phyloP scores from a whole-genome alignment of 306 rosid species.

The Glycyrrhiza uralensis region DNA sequence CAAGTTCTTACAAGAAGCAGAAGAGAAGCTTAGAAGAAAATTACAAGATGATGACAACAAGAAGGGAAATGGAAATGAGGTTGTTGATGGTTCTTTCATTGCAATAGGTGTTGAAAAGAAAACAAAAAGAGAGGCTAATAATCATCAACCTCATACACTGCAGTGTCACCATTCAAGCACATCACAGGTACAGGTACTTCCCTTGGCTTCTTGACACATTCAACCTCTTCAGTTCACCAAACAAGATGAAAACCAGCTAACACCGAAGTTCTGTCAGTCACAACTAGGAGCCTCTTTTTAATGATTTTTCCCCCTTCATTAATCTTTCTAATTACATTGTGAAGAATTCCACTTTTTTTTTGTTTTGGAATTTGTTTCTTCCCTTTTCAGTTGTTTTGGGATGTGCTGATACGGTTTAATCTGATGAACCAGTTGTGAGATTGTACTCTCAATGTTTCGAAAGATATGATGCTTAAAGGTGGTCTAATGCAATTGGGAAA shows the following conservation, averaged over 20 bases:
- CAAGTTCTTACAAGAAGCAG: slow-evolving; percentile 92
- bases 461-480: slow-evolving; percentile 30
- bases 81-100: slow-evolving; percentile 57
- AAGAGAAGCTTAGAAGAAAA: slow-evolving; percentile 74
- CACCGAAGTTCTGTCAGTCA: slow-evolving; percentile 33
- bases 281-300: slow-evolving; percentile 15
- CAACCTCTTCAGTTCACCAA: slow-evolving; percentile 41
- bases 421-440: slow-evolving; percentile 31
- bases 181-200: slow-evolving; percentile 83
- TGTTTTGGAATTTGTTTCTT: slow-evolving; percentile 36
- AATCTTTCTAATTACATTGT: slow-evolving; percentile 32
- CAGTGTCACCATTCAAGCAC: slow-evolving; percentile 65
- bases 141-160: slow-evolving; percentile 34
- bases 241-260: slow-evolving; percentile 47
- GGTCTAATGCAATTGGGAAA: slow-evolving; percentile 42
- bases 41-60: slow-evolving; percentile 46
- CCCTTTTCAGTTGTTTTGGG: slow-evolving; percentile 27
- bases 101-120: slow-evolving; percentile 63
- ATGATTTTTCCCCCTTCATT: slow-evolving; percentile 16
- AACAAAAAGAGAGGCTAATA: slow-evolving; percentile 42
- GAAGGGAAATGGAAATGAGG: slow-evolving; percentile 48
- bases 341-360: slow-evolving; percentile 31
- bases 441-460: slow-evolving; percentile 31
- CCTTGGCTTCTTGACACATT: slow-evolving; percentile 65
- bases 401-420: slow-evolving; percentile 38